Percentiles rank a stretch among this genome's conserved stretches.
phyloP scores from a whole-genome alignment of 306 rosid genomes.

The Acacia acuminata region DNA sequence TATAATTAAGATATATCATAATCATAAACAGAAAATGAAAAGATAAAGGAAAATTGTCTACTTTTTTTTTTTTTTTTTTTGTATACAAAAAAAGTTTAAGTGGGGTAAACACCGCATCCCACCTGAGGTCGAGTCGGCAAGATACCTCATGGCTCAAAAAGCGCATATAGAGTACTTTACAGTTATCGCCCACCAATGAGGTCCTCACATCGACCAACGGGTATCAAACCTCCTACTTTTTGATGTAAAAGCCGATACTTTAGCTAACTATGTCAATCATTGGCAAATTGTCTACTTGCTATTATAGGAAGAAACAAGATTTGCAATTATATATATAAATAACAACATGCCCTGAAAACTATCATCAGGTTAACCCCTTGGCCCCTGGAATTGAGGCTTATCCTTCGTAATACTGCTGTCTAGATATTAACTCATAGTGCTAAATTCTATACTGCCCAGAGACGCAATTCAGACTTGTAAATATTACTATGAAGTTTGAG shows the following conservation, averaged over 20 bases:
- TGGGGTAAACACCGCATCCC: no score
- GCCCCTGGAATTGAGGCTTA: constrained; percentile 35
- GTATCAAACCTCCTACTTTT: no score
- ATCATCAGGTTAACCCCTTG: constrained; percentile 28
- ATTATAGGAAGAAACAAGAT: constrained; percentile 24
- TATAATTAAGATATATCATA: background rate
- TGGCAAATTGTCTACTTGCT: constrained; percentile 3
- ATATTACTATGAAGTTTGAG: constrained; percentile 19
- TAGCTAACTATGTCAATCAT: no score
- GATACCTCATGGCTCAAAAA: no score
- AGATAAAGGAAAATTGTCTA: background rate
- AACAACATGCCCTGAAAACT: constrained; percentile 34
- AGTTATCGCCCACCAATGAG: no score
- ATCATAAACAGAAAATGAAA: background rate
- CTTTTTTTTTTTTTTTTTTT: no score
- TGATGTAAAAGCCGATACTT: no score
- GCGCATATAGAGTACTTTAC: no score
- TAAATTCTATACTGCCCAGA: constrained; percentile 32
- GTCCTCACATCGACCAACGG: no score
- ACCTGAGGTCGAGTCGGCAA: no score
- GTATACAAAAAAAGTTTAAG: no score
- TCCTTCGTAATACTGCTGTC: constrained; percentile 34
- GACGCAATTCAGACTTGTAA: constrained; percentile 29
- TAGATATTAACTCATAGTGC: constrained; percentile 36
- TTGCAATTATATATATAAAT: constrained; percentile 16